A percentile compares a stretch with the other conserved stretches of the same genome.
These are phyloP conservation scores for Micractinium sp. DNA, from an alignment of 139 green algal species.

Conservation along the genomic window DNA sequence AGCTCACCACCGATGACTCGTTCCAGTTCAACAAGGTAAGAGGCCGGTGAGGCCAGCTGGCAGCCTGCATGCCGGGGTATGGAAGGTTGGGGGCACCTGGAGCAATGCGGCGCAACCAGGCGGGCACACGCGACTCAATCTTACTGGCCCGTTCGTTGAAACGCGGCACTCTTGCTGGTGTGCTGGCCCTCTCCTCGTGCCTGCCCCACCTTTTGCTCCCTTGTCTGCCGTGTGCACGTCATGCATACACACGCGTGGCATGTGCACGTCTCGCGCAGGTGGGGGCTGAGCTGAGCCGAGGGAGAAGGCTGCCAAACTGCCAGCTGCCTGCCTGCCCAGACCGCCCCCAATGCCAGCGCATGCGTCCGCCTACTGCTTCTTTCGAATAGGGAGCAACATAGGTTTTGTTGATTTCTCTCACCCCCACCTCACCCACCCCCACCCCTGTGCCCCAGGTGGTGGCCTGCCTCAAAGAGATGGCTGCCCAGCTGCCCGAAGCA, in stretches of 20 bases:
- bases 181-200: not conserved
- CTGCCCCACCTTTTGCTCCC: too few species aligned
- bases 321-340: too few species aligned
- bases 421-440: not conserved
- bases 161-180: not conserved
- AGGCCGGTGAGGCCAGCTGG: too few species aligned
- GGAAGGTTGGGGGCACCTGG: not conserved
- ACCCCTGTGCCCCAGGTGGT: slow-evolving; percentile 21
- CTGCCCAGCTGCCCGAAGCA: slow-evolving; percentile 42
- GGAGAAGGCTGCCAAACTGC: too few species aligned
- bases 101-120: not conserved
- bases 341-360: not conserved
- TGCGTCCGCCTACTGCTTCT: too few species aligned
- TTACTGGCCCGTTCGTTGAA: too few species aligned
- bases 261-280: too few species aligned
- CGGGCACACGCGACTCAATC: not conserved
- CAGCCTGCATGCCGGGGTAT: not conserved
- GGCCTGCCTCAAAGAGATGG: slow-evolving; percentile 48
- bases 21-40: slow-evolving; percentile 74
- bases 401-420: not conserved
- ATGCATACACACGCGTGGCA: too few species aligned
- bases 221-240: too few species aligned
- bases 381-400: too few species aligned
- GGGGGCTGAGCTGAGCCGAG: too few species aligned
- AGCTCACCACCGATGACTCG: slow-evolving; percentile 70